Percentiles rank a stretch among this genome's conserved stretches.
Conservation (phyloP, 352 stramenopile species). For the Pilasporangium apinafurcum region DNA sequence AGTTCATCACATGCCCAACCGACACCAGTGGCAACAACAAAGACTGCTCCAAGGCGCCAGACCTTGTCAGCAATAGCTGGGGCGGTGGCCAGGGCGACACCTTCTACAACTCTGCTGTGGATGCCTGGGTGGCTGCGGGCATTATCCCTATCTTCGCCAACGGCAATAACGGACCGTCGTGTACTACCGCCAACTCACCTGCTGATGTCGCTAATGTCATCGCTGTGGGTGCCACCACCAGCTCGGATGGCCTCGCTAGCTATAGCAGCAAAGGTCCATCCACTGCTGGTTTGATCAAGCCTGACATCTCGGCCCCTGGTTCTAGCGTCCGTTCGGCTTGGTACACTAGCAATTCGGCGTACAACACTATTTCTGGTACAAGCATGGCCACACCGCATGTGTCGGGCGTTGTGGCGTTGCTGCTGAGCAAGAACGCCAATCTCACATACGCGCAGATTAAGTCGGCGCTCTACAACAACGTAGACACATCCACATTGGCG, state of each 20-base stretch:
- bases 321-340: constrained; percentile 12
- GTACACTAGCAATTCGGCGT: constrained; percentile 8
- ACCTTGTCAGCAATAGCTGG: constrained; percentile 22
- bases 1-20: constrained; percentile 20
- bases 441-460: constrained; percentile 9
- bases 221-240: constrained; percentile 7
- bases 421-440: constrained; percentile 11
- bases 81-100: constrained; percentile 10
- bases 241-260: constrained; percentile 9
- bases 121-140: constrained; percentile 12
- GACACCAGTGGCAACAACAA: constrained; percentile 5
- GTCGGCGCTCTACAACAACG: not conserved
- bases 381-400: constrained; percentile 30
- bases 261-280: constrained; percentile 22
- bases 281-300: constrained; percentile 13
- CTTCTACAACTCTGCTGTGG: constrained; percentile 9
- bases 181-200: constrained; percentile 3
- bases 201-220: constrained; percentile 10
- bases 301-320: constrained; percentile 19
- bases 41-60: constrained; percentile 13
- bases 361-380: constrained; percentile 23
- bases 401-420: constrained; percentile 22
- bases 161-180: constrained; percentile 8
- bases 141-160: constrained; percentile 15
- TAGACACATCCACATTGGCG: not conserved